A percentile compares a stretch with the other conserved stretches of the same genome.
These are phyloP conservation scores for Vitis labrusca DNA, from an alignment of 164 flowering plant genomes.

Conservation along the genomic window DNA sequence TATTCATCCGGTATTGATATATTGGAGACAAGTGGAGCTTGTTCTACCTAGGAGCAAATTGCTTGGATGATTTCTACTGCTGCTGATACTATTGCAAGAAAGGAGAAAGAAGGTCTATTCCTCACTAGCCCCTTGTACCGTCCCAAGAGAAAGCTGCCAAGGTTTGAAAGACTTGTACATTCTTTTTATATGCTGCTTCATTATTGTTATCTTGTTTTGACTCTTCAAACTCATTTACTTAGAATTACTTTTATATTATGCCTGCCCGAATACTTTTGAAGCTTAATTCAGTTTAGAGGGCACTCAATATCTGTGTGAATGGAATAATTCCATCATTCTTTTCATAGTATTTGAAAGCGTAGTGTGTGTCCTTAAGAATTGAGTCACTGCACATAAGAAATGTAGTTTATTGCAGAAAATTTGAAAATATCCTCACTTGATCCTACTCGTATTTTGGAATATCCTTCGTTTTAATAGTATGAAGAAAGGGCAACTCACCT, in stretches of 20 bases:
- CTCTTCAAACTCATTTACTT: background rate
- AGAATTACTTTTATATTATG: too few relatives aligned
- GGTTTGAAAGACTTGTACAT: constrained; percentile 39
- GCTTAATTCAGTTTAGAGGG: too few relatives aligned
- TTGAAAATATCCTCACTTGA: background rate
- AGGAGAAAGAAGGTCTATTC: constrained; percentile 60
- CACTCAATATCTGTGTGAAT: background rate
- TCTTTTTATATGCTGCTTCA: background rate
- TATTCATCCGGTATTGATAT: constrained; percentile 57
- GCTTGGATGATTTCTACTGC: constrained; percentile 82
- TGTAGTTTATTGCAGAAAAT: background rate
- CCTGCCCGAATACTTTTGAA: too few relatives aligned
- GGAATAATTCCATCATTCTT: background rate
- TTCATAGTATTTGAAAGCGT: background rate
- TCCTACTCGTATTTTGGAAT: background rate
- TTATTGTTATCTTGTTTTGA: background rate
- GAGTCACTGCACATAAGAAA: background rate
- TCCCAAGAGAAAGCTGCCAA: constrained; percentile 59
- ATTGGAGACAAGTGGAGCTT: constrained; percentile 56
- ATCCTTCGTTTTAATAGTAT: background rate
- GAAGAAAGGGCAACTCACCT: too few relatives aligned
- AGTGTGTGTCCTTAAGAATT: background rate
- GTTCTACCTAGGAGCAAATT: constrained; percentile 58
- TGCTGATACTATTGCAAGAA: constrained; percentile 64
- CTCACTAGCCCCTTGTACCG: constrained; percentile 67